Base-by-base conservation (phyloP, 2,329 filamentous ascomycete genomes). In the Xylariaceae sp. region DNA sequence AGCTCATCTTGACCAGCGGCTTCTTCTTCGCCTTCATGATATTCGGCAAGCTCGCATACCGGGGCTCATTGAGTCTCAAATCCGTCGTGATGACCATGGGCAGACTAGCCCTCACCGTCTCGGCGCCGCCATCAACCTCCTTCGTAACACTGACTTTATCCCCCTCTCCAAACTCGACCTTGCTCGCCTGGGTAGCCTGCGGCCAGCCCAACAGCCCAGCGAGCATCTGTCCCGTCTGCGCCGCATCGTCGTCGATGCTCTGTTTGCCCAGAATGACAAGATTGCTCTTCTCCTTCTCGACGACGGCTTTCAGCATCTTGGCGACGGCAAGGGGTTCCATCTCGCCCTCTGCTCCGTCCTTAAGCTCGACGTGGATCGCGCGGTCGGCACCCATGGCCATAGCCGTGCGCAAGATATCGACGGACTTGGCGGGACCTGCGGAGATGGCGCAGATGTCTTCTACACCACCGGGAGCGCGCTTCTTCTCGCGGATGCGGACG, bases 1-100 rank as follows among this genome's bases (percentile, higher is more conserved):
- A 71, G 60, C 82, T 90, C 81, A 90, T 88, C 87, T 97, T 97
- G 66, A 94, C 90, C 63, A 99, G 68, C 67, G 89, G 89, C 88
- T 99, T 99, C 89, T 97, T 99, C 88, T 99, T 99, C 48, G 94
- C 94, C 87, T 97, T 99, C 94, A 99, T 99, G 60, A 99, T 97
- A 70, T 97, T 97, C 46, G 92, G 93, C 82, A 99, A 72, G 73
- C 85, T 96, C 18, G 93, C 94, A 71, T 96, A 99, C 59, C 94
- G 80, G 54, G 94, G 94, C 82, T 95, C 90, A 69, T 99, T 99
- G 71, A 99, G 76, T 47, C 94, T 78, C 75, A 99, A 72, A 77
- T 99, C 94, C 56, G 94, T 96, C 56, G 94, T 99, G 63, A 99
- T 89, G 47, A 99, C 77, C 85, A 97, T 86, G 0, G 94, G 94